Percentiles rank a stretch among this genome's conserved stretches.
phyloP scores from a whole-genome alignment of 306 rosid genomes.

The Pyrus pyrifolia region DNA sequence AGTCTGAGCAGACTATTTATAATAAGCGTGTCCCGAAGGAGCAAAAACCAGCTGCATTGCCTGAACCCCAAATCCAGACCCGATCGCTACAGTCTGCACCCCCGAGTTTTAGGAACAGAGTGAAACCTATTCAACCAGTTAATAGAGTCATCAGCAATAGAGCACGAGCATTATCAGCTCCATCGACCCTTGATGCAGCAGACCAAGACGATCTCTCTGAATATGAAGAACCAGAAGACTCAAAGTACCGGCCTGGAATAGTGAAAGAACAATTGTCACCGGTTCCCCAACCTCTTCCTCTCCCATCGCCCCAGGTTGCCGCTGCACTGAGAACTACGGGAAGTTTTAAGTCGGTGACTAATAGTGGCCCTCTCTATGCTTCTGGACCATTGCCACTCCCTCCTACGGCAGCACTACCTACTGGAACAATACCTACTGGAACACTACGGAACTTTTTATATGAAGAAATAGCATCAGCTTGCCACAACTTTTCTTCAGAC shows the following conservation, averaged over 20 bases:
- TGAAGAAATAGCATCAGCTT: conserved; percentile 79
- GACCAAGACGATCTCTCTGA: conserved; percentile 75
- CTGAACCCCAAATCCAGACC: conserved; percentile 64
- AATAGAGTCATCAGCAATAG: conserved; percentile 42
- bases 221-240: conserved; percentile 73
- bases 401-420: conserved; percentile 47
- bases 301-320: conserved; percentile 68
- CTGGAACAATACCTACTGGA: conserved; percentile 35
- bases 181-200: conserved; percentile 86
- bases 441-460: conserved; percentile 52
- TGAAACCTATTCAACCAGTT: conserved; percentile 63
- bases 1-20: conserved; percentile 38
- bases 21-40: conserved; percentile 45
- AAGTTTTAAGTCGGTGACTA: conserved; percentile 69
- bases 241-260: conserved; percentile 44
- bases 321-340: conserved; percentile 46
- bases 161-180: conserved; percentile 77
- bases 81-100: conserved; percentile 92
- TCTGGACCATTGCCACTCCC: conserved; percentile 93
- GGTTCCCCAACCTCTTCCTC: conserved; percentile 91
- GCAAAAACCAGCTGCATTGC: conserved; percentile 53
- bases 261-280: conserved; percentile 56
- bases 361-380: conserved; percentile 64
- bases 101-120: conserved; percentile 92
- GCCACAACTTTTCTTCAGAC: conserved; percentile 76